Conservation (phyloP, 345 rosid genomes). For the Erysimum cheiranthoides region DNA sequence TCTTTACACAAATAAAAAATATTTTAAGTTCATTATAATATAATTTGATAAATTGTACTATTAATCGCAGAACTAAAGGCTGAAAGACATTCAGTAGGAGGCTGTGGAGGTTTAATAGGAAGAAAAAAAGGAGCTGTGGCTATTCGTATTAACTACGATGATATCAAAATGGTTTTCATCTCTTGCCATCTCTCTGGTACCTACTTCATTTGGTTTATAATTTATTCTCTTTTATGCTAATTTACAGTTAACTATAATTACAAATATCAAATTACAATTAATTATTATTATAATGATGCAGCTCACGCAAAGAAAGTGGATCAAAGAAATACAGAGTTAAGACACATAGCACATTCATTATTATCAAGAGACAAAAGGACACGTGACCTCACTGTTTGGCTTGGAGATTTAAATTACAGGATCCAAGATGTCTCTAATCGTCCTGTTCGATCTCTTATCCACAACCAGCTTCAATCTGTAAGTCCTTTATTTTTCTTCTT, state of each 20-base stretch:
- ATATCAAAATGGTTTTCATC: constrained; percentile 44
- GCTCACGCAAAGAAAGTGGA: constrained; percentile 46
- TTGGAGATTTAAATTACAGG: constrained; percentile 78
- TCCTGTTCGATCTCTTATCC: constrained; percentile 62
- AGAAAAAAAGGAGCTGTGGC: constrained; percentile 49
- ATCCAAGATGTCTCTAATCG: constrained; percentile 56
- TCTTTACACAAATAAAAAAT: background rate
- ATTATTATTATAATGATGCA: constrained; percentile 15
- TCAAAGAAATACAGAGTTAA: constrained; percentile 41
- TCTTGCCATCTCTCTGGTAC: constrained; percentile 51
- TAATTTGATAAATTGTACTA: background rate
- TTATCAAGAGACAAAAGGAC: constrained; percentile 54
- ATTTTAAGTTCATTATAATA: background rate
- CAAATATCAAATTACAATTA: background rate
- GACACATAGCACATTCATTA: constrained; percentile 57
- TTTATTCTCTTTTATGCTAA: background rate
- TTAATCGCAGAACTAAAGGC: constrained; percentile 34
- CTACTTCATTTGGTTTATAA: background rate
- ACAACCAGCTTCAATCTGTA: constrained; percentile 58
- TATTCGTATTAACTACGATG: constrained; percentile 42
- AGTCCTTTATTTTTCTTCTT: background rate
- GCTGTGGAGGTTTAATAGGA: constrained; percentile 47
- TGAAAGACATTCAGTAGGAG: constrained; percentile 41
- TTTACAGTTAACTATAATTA: background rate
- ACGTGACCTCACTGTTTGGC: constrained; percentile 61